These are phyloP conservation scores for Ascochyta fabae DNA, from an alignment of 2,329 filamentous ascomycete species.

Conservation along the genomic window DNA sequence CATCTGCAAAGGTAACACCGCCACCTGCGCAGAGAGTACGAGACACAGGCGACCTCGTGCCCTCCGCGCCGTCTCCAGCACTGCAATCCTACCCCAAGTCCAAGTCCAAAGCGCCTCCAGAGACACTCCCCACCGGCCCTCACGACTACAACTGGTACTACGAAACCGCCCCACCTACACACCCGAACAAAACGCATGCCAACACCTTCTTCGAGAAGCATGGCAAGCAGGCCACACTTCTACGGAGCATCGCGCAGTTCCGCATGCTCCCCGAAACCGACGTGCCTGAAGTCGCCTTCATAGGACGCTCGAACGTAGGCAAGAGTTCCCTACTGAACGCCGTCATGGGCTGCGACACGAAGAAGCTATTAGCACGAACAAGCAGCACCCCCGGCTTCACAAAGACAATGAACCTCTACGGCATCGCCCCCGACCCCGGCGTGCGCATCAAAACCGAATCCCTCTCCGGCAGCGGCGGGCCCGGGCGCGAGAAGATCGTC, in stretches of 20 bases:
- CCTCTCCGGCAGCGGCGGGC: not conserved
- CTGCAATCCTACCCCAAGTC: constrained; percentile 2
- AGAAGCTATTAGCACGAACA: constrained; percentile 51
- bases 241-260: constrained; percentile 68
- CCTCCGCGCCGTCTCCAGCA: constrained; percentile 25
- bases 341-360: constrained; percentile 56
- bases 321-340: constrained; percentile 73
- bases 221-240: constrained; percentile 55
- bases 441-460: constrained; percentile 31
- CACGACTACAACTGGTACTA: constrained; percentile 44
- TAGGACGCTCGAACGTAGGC: constrained; percentile 74
- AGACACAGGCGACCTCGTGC: constrained; percentile 14
- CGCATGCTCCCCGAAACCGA: constrained; percentile 62
- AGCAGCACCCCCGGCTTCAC: constrained; percentile 68
- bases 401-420: constrained; percentile 70
- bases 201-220: constrained; percentile 52
- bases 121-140: constrained; percentile 7
- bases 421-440: constrained; percentile 54
- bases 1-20: not conserved
- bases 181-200: constrained; percentile 50
- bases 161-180: constrained; percentile 37
- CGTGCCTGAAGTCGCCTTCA: constrained; percentile 68
- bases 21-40: not conserved
- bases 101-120: constrained; percentile 8
- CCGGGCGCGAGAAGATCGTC: constrained; percentile 40